Evolutionary conservation across 768 basidiomycete genomes (phyloP), one percentile per base, ranked within the genome.

Genomic region (Leccinum pellstonianum): DNA sequence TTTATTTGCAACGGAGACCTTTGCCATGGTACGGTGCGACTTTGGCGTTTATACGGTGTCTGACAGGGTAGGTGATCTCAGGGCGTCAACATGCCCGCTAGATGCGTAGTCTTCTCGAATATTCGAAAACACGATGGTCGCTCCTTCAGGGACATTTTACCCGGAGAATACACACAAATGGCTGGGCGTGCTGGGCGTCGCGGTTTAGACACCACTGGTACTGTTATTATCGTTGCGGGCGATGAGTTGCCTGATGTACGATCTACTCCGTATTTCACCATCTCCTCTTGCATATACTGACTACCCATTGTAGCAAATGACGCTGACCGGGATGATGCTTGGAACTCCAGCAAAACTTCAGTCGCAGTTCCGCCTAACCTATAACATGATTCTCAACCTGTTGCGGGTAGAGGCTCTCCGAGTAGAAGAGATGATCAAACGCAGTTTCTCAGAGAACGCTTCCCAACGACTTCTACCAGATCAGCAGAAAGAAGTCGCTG

Each of bases 71-170:
- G 29, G 17, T 43, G 58, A 54, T 23, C 56, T 9, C 61, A 98
- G 95, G 97, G 97, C 52, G 97, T 99, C 56, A 99, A 99, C 75
- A 99, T 99, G 97, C 97, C 97, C 19, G 93, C 97, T 3, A 90
- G 87, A 80, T 95, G 89, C 67, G 97, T 99, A 4, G 97, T 98
- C 7, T 99, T 98, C 75, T 95, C 97, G 4, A 87, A 84, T 49
- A 95, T 91, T 54, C 83, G 94, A 49, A 99, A 99, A 71, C 96
- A 98, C 69, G 97, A 99, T 64, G 97, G 97, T 5, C 84, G 86
- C 29, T 87, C 77, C 64, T 99, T 99, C 80, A 85, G 97, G 60
- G 92, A 94, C 43, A 87, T 96, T 35, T 75, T 93, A 1, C 89
- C 93, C 25, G 95, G 92, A 43, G 94, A 95, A 75, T 98, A 98